Base-by-base conservation (phyloP, 495 filamentous ascomycete genomes). In the Hypoxylon perforatum region DNA sequence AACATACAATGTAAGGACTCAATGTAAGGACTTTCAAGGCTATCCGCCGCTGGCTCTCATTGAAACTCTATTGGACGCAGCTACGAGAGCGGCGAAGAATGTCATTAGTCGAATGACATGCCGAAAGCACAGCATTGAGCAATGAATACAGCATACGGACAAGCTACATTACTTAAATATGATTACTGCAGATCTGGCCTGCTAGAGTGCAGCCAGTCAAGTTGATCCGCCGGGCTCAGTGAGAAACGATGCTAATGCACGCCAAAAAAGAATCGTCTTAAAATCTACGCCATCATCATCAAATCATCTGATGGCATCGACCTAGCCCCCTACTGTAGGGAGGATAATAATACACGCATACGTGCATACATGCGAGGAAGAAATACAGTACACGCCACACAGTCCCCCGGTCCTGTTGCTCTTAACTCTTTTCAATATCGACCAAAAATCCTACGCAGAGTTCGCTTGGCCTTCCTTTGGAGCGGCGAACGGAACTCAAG, bases 111-210 rank as follows among this genome's bases (percentile, higher is more conserved):
- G 46, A 30, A 57, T 57, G 38, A 52, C 39, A 46, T 39, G 46
- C 39, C 12, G 18, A 54, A 19, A 28, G 19, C 28, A 63, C 58
- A 39, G 48, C 48, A 39, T 63, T 53, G 18, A 44, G 52, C 50
- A 56, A 52, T 42, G 41, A 46, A 44, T 48, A 59, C 41, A 55
- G 51, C 64, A 63, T 63, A 62, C 57, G 52, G 25, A 53, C 55
- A 63, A 28, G 51, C 48, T 48, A 58, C 59, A 55, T 35, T 51
- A 58, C 21, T 50, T 38, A 22, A 54, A 49, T 49, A 63, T 63
- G 65, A 69, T 69, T 50, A 63, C 55, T 57, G 60, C 65, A 63
- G 65, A 69, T 63, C 59, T 57, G n/a, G 59, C 36, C 65, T 63
- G 25, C 28, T 48, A 48, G 38, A 35, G 54, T 58, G 41, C 25